These are phyloP conservation scores for Ceratobasidium sp. DNA, from an alignment of 1,284 basidiomycete species.

Conservation along the genomic window DNA sequence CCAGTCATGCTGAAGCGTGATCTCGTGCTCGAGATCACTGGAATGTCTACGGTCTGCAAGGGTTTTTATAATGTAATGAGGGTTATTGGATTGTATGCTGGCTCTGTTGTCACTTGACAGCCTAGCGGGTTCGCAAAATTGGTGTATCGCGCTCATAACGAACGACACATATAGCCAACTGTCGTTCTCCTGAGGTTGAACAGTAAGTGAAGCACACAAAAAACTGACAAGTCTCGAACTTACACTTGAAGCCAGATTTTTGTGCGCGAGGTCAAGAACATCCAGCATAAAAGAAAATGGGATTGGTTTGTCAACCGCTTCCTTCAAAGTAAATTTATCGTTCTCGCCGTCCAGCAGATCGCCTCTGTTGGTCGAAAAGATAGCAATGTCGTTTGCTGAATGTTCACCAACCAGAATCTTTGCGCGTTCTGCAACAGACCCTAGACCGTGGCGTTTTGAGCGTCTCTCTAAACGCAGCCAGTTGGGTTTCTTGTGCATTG, in stretches of 20 bases:
- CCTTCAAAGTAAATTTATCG: background rate
- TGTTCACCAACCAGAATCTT: background rate
- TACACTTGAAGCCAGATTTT: conserved; percentile 20
- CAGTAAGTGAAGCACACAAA: background rate
- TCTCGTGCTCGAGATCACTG: background rate
- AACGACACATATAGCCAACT: conserved; percentile 13
- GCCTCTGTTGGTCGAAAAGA: background rate
- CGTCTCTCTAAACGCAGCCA: conserved; percentile 34
- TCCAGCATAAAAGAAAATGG: conserved; percentile 32
- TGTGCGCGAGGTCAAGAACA: conserved; percentile 18
- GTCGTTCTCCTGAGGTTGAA: background rate
- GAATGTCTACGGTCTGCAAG: background rate
- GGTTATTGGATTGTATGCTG: conserved; percentile 30
- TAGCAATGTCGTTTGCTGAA: background rate
- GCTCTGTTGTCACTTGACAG: background rate
- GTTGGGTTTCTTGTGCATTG: background rate
- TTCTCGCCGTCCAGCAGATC: background rate
- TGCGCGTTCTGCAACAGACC: background rate
- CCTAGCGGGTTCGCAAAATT: conserved; percentile 15
- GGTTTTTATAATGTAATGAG: conserved; percentile 8
- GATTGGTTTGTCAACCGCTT: background rate
- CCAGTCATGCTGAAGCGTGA: conserved; percentile 25
- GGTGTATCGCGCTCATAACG: conserved; percentile 31
- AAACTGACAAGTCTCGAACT: background rate
- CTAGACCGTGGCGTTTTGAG: background rate